phyloP scores from a whole-genome alignment of 805 yeast genomes.

The Yarrowia divulgata region DNA sequence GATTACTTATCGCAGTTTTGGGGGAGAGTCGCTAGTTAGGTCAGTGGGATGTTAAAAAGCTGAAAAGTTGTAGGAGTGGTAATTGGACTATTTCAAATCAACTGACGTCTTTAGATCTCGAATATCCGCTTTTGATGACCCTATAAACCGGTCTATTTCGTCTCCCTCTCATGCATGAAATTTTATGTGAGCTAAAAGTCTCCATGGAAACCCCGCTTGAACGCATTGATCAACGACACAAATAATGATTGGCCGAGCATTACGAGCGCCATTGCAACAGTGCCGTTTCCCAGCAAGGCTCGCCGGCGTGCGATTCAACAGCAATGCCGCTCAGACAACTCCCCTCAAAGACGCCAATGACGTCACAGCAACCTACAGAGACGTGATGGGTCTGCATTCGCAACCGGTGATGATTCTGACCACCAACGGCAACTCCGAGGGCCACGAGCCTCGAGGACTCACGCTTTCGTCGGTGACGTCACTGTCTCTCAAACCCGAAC shows the following conservation, averaged over 20 bases:
- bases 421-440: slow-evolving; percentile 51
- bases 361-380: slow-evolving; percentile 46
- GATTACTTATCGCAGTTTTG: background rate
- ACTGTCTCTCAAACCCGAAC: slow-evolving; percentile 75
- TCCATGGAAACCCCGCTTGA: background rate
- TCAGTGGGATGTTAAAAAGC: background rate
- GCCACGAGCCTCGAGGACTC: slow-evolving; percentile 60
- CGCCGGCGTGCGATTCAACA: background rate
- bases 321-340: background rate
- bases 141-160: too few species aligned
- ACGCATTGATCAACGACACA: background rate
- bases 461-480: slow-evolving; percentile 89
- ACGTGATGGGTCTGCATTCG: slow-evolving; percentile 58
- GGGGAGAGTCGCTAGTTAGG: background rate
- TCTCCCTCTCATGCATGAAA: too few species aligned
- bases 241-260: background rate
- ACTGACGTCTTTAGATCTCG: too few species aligned
- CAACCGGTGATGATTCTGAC: slow-evolving; percentile 68
- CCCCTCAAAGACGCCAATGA: background rate
- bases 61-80: background rate
- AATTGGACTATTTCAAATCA: background rate
- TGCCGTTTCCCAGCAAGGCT: too few species aligned
- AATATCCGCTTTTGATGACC: too few species aligned
- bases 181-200: background rate
- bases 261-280: background rate